phyloP scores from a whole-genome alignment of 2,329 filamentous ascomycete species.

The Cladosporium halotolerans region DNA sequence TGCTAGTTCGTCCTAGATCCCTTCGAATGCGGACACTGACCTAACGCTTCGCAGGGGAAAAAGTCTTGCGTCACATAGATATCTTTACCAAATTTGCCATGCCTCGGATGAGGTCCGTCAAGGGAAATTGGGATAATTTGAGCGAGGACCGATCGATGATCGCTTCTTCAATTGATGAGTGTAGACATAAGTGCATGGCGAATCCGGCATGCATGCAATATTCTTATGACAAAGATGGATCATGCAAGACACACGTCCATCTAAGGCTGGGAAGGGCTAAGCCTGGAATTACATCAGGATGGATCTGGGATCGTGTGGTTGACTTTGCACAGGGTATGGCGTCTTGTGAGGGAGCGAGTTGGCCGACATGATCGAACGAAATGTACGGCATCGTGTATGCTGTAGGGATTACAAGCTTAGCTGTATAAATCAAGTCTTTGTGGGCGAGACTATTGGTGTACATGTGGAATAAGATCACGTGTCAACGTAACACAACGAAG shows the following conservation, averaged over 20 bases:
- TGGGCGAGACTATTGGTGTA: too few species aligned
- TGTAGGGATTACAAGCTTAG: too few species aligned
- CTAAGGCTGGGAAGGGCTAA: conserved; percentile 17
- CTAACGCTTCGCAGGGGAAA: conserved; percentile 8
- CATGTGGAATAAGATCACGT: too few species aligned
- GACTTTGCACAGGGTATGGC: not conserved
- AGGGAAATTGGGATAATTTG: conserved; percentile 26
- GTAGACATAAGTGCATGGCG: conserved; percentile 17
- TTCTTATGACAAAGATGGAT: conserved; percentile 12
- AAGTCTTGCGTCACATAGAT: conserved; percentile 19
- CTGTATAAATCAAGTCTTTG: too few species aligned
- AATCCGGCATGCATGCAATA: conserved; percentile 20
- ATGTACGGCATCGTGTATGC: too few species aligned
- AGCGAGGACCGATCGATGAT: conserved; percentile 18
- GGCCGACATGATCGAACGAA: not conserved
- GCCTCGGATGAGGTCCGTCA: too few species aligned
- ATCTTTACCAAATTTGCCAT: conserved; percentile 18
- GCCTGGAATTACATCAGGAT: conserved; percentile 19
- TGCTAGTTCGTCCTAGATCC: not conserved
- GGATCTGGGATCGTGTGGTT: conserved; percentile 18
- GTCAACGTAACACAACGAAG: too few species aligned
- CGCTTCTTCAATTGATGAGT: conserved; percentile 14
- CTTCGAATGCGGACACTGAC: not conserved
- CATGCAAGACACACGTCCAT: conserved; percentile 10
- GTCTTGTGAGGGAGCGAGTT: not conserved